Percentiles rank a stretch among this genome's conserved stretches.
These are phyloP conservation scores for Cladorrhinum sp. DNA, from an alignment of 2,329 filamentous ascomycete species.

Conservation along the genomic window DNA sequence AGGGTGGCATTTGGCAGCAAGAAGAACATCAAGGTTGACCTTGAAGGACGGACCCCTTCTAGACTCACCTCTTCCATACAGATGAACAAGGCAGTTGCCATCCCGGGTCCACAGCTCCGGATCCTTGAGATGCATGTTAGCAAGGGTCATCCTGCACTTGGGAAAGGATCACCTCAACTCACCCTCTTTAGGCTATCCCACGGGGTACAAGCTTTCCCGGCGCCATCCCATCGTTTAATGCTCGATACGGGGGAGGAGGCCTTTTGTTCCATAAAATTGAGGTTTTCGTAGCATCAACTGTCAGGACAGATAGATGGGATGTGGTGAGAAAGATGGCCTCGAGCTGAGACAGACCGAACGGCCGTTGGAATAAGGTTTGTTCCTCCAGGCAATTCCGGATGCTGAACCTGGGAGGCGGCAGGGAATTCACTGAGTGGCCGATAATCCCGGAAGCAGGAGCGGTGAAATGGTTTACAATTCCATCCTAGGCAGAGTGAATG, in stretches of 20 bases:
- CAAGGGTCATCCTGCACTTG: not conserved
- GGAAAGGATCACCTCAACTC: constrained; percentile 25
- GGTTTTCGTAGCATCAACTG: not conserved
- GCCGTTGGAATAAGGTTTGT: not conserved
- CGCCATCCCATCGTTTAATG: constrained; percentile 53
- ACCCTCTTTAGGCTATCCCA: constrained; percentile 51
- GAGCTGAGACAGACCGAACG: not conserved
- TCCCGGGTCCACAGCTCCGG: constrained; percentile 65
- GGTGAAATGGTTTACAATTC: not conserved
- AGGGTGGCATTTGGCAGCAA: constrained; percentile 56
- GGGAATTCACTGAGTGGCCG: not conserved
- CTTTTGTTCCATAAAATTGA: not conserved
- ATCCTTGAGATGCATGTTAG: constrained; percentile 52
- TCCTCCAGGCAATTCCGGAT: not conserved
- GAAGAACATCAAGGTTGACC: constrained; percentile 56
- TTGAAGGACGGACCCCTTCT: constrained; percentile 65
- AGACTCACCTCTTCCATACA: constrained; percentile 65
- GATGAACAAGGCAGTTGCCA: constrained; percentile 68
- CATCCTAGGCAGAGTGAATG: not conserved
- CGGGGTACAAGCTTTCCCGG: constrained; percentile 39
- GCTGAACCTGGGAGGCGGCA: not conserved
- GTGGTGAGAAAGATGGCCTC: not conserved
- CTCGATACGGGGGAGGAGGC: not conserved
- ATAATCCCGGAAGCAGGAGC: not conserved
- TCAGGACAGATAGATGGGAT: not conserved